These are phyloP conservation scores for Ophiorrhiza pumila DNA, from an alignment of 257 asterid genomes.

Conservation along the genomic window DNA sequence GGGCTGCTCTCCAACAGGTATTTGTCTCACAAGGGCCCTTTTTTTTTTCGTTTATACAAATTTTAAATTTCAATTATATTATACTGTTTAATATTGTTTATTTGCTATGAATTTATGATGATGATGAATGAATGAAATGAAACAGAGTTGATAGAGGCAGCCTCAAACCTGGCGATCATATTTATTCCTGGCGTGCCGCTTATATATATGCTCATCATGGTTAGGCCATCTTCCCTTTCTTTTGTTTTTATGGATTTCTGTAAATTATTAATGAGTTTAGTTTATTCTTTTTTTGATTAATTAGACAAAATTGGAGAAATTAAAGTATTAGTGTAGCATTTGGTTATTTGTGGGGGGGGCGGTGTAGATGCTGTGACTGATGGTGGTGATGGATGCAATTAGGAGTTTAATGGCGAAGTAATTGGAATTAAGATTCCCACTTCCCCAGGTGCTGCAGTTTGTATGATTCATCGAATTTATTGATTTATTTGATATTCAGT, in stretches of 20 bases:
- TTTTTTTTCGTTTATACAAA: too few species aligned
- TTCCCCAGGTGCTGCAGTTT: neutral
- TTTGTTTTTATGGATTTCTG: neutral
- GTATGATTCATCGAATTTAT: neutral
- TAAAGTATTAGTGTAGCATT: too few species aligned
- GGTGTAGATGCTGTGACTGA: neutral
- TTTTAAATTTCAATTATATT: too few species aligned
- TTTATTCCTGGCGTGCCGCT: constrained; percentile 90
- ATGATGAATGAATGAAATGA: constrained; percentile 10
- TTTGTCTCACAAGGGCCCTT: too few species aligned
- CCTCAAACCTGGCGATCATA: constrained; percentile 91
- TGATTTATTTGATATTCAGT: neutral
- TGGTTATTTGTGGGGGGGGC: neutral
- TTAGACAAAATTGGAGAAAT: neutral
- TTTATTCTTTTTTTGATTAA: neutral
- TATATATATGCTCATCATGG: constrained; percentile 94
- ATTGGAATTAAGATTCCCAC: neutral
- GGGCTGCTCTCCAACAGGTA: constrained; percentile 43
- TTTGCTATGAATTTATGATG: too few species aligned
- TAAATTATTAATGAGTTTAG: neutral
- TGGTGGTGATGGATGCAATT: neutral
- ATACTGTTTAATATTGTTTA: too few species aligned
- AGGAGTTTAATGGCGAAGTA: neutral
- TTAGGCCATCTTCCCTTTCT: constrained; percentile 18
- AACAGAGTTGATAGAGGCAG: constrained; percentile 58